A percentile compares a stretch with the other conserved stretches of the same genome.
Conservation (phyloP, 257 asterid genomes). For the Nicotiana tomentosiformis region DNA sequence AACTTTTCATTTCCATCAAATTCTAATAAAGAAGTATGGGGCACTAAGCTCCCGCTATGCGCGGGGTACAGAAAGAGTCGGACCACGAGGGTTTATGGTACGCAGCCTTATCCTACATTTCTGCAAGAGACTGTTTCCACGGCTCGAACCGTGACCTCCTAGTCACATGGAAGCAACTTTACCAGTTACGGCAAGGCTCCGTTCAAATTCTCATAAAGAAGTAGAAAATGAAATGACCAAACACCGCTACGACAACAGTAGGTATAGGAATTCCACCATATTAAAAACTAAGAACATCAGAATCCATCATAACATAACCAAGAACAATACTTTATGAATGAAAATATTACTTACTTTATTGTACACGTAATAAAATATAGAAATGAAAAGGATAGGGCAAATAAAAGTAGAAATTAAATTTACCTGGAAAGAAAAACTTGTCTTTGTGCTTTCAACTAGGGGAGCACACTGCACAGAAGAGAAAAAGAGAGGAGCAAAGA, state of each 20-base stretch:
- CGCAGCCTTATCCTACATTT: no score
- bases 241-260: not conserved
- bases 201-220: not conserved
- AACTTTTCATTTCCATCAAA: not conserved
- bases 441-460: slow-evolving; percentile 29
- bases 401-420: not conserved
- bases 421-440: slow-evolving; percentile 36
- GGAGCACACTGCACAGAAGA: slow-evolving; percentile 17
- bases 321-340: slow-evolving; percentile 11
- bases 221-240: not conserved
- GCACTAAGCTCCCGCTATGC: no score
- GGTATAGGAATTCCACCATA: not conserved
- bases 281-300: slow-evolving; percentile 1
- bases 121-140: no score
- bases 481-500: slow-evolving; percentile 13
- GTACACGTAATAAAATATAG: not conserved
- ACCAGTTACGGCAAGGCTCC: no score
- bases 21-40: not conserved
- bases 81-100: no score
- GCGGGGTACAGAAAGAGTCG: no score
- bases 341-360: not conserved
- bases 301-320: not conserved
- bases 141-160: no score
- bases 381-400: not conserved
- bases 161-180: no score